A percentile compares a stretch with the other conserved stretches of the same genome.
These are phyloP conservation scores for Vaccinium macrocarpon DNA, from an alignment of 148 eudicot genomes.

Conservation along the genomic window DNA sequence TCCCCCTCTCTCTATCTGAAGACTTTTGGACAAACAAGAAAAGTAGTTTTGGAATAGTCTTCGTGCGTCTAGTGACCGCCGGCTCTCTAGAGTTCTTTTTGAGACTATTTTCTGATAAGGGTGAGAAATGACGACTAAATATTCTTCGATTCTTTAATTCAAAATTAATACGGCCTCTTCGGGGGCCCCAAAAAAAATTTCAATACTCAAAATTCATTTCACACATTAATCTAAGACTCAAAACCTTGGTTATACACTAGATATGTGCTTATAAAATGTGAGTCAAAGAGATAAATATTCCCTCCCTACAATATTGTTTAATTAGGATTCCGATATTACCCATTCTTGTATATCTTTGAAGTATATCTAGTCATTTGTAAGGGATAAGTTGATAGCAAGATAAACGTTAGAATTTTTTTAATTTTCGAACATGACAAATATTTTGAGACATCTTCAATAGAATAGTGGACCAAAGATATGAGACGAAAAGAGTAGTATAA, in stretches of 20 bases:
- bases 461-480: not conserved
- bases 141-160: no score
- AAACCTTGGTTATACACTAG: not conserved
- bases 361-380: not conserved
- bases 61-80: not conserved
- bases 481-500: not conserved
- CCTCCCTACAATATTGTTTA: not conserved
- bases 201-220: not conserved
- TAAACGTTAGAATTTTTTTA: not conserved
- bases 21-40: not conserved
- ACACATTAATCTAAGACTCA: not conserved
- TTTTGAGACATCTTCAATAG: not conserved
- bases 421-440: not conserved
- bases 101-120: not conserved
- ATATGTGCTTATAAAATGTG: not conserved
- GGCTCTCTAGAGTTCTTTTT: not conserved
- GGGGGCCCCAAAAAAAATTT: no score
- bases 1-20: not conserved
- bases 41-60: not conserved
- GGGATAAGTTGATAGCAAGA: no score
- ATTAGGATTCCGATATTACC: not conserved
- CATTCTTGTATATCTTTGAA: not conserved
- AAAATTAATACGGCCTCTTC: no score
- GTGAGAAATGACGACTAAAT: not conserved
- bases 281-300: not conserved